Evolutionary conservation across 2,329 filamentous ascomycete species (phyloP).

Genomic region (Fusarium buxicola): DNA sequence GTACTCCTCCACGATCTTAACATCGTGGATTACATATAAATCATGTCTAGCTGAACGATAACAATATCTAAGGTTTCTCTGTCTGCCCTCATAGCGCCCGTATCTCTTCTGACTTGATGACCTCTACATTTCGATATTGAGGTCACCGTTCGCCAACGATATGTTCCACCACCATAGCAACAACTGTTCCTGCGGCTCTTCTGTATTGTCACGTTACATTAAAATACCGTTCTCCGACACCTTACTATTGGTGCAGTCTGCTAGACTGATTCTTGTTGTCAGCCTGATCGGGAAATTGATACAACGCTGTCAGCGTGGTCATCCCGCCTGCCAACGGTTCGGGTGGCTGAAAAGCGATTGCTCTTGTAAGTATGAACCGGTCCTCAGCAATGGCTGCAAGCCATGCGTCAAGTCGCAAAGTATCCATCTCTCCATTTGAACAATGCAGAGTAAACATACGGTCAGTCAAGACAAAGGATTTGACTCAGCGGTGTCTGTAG

Average conservation of each 20-base stretch:
- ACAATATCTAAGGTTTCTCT: neutral
- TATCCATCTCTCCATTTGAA: neutral
- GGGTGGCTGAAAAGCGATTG: neutral
- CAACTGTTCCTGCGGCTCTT: neutral
- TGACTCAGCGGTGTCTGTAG: neutral
- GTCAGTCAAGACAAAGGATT: no score
- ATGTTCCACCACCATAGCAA: neutral
- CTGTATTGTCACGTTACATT: neutral
- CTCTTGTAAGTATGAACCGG: constrained; percentile 14
- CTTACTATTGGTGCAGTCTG: constrained; percentile 1
- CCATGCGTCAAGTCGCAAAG: neutral
- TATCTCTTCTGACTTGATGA: neutral
- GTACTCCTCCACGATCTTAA: no score
- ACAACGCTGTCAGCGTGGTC: neutral
- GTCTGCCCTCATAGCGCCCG: neutral
- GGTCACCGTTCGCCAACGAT: neutral
- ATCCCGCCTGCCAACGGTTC: constrained; percentile 15
- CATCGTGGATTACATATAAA: no score
- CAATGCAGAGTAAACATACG: no score
- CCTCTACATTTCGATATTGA: no score
- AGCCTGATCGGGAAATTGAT: neutral
- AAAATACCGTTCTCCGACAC: constrained; percentile 1
- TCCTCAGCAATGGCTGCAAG: neutral
- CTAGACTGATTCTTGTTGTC: constrained; percentile 5
- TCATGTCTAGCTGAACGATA: no score